Evolutionary conservation across 805 yeast species (phyloP), one percentile per base, ranked within the genome.

Genomic region (Saccharomyces paradoxus): DNA sequence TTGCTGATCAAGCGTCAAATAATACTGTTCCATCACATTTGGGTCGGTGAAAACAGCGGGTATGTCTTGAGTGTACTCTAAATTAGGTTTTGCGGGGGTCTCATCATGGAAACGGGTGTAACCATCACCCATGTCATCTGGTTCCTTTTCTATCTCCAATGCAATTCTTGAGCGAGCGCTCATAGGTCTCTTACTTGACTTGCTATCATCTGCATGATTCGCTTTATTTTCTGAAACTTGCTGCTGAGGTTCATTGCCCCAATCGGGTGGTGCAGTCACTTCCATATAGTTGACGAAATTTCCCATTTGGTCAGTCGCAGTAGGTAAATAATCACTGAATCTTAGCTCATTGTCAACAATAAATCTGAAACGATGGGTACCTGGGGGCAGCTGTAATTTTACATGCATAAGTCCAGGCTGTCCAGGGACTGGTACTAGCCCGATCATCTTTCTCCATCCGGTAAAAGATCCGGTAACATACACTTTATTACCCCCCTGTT

Each of bases 391-490:
- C 46, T 88, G 87, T 50, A 89, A 74, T 51, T 87, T 85, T 27
- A 89, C 86, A 48, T 82, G 76, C 63, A 85, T 84, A 2, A 66
- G 41, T 10, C 68, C 69, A 4, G 70, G 71, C 30, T 68, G 69
- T 30, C 64, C 67, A 5, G 67, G 61, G 13, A 71, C 71, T 9
- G 74, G 72, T 30, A 78, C 78, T 63, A 94, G 74, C 44, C 96
- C 96, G 65, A 92, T 91, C 98, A 94, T 92, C 71, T 91, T 92
- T 61, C 97, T 78, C 98, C 99, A 94, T 3, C 96, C 97, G 0
- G 99, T 94, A 72, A 92, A 92, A 0, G 97, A 87, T 50, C 99
- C 99, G 37, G 97, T 94, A 13, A 92, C 96, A 69, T 90, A 94
- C 2, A 94, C 98, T 63, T 87, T 87, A 50, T 81, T 81, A 57